These are phyloP conservation scores for Ophiosphaerella korrae DNA, from an alignment of 2,329 filamentous ascomycete species.

Conservation along the genomic window DNA sequence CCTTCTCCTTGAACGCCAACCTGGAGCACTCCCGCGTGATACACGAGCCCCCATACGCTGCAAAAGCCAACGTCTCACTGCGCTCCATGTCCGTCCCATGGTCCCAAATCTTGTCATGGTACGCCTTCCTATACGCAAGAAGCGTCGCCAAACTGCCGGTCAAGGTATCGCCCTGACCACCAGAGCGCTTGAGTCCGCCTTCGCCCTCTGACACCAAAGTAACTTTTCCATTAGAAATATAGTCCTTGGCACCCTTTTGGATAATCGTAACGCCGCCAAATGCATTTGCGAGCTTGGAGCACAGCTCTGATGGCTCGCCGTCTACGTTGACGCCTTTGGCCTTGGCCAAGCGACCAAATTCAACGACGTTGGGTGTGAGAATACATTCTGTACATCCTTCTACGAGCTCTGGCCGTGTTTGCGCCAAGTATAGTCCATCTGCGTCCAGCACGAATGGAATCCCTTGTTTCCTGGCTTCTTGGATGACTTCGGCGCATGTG, in stretches of 20 bases:
- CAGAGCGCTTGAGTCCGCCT: conserved; percentile 87
- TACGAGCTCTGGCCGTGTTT: conserved; percentile 75
- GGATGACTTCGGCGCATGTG: conserved; percentile 78
- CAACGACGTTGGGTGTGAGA: conserved; percentile 92
- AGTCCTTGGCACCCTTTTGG: conserved; percentile 84
- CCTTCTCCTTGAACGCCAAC: conserved; percentile 82
- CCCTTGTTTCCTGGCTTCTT: conserved; percentile 71
- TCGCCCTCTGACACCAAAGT: conserved; percentile 78
- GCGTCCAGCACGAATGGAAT: conserved; percentile 91
- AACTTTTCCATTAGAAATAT: conserved; percentile 77
- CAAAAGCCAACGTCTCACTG: conserved; percentile 69
- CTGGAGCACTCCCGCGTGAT: conserved; percentile 91
- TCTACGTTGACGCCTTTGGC: conserved; percentile 69
- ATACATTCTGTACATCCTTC: conserved; percentile 83
- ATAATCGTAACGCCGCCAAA: conserved; percentile 89
- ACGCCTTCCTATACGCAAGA: conserved; percentile 84
- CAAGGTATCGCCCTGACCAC: conserved; percentile 93
- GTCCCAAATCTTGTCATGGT: conserved; percentile 81
- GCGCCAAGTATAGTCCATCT: conserved; percentile 81
- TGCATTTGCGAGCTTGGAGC: conserved; percentile 71
- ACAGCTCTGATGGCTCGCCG: conserved; percentile 62
- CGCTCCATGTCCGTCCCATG: conserved; percentile 60
- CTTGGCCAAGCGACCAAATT: conserved; percentile 83
- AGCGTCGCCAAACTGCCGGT: conserved; percentile 90
- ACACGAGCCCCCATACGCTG: conserved; percentile 83